Evolutionary conservation across 371 early-diverging fungal species (phyloP), one percentile per base, ranked within the genome.

Genomic region (Rhizopus arrhizus): DNA sequence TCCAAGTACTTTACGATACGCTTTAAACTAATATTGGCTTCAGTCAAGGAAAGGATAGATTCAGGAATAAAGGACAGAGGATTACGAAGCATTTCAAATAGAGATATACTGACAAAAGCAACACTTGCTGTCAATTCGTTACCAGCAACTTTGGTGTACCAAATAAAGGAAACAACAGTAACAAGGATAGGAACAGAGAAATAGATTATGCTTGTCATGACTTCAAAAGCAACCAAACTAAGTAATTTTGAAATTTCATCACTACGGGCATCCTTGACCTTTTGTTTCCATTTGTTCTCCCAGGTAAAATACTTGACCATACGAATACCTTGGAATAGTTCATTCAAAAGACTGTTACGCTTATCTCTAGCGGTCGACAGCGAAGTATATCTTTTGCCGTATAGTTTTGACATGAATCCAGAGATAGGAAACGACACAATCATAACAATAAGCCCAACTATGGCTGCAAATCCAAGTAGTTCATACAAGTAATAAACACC

Each of bases 301-400:
- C 86, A 88, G 12, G 88, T 84, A 72, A 85, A 82, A 56, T 84
- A 84, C 53, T 88, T 88, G 60, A 88, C 83, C 77, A 86, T 84
- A 31, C 86, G 81, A 31, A 88, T 86, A n/a, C 83, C 85, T 56
- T 85, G 82, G 6, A 88, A 68, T 28, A 88, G 33, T 69, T 91
- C 87, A 48, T 82, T 82, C 34, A 81, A 62, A 3, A 81, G 56
- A 10, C 70, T 69, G 48, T 79, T 77, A 16, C 84, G 73, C 16
- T 62, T 68, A 64, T 84, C 84, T 38, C 66, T 72, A 22, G 80
- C 74, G 8, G 47, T 35, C 0, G 66, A 62, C 4, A 70, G 38
- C 0, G 56, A 53, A 0, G 53, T 56, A 29, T 73, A 78, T 8
- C 43, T 61, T 8, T 53, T 49, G 34, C 65, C 56, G 22, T 70